Base-by-base conservation (phyloP, 805 yeast genomes). In the Alloascoidea africana region DNA sequence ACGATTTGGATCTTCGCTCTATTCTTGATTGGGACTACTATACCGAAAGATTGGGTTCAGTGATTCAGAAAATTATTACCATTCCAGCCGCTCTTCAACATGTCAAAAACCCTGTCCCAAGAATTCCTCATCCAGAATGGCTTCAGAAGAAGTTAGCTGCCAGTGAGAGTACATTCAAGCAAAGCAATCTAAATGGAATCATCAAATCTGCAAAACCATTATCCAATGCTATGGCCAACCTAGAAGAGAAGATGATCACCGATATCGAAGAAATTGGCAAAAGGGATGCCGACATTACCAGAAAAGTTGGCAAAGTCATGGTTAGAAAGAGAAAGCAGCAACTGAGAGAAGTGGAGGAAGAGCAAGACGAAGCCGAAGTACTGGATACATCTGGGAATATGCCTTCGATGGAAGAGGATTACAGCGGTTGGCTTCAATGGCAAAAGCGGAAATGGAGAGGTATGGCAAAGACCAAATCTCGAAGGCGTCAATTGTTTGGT, bases 11-110 rank as follows among this genome's bases (percentile, higher is more conserved):
- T 55, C 94, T 95, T 3, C 67, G 97, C 49, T 68, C 73, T 14
- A 80, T 91, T 38, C 70, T 91, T 42, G 97, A 91, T 55, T 91
- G 99, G 99, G 73, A 62, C 16, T 91, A 91, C 53, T 91, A 91
- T 53, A 68, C 77, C 44, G 96, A 85, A 49, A 73, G 99, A 49
- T 66, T 91, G 27, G 93, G 89, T 0, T 85, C 95, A 2, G 94
- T 87, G 4, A 76, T 93, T 33, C 96, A 87, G 54, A 91, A 93
- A 58, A 85, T 91, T 48, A 83, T 91, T 46, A 81, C 96, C 0
- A 89, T 91, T 46, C 99, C 99, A 2, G 99, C 99, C 3, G 97
- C 96, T 4, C 63, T 89, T 39, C 98, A 91, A 59, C 73, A 74
- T 38, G 72, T 89, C 14, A 58, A 64, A 11, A 93, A 91, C 50